A percentile compares a stretch with the other conserved stretches of the same genome.
Conservation (phyloP, 176 grass and related monocot species). For the Musa troglodytarum region DNA sequence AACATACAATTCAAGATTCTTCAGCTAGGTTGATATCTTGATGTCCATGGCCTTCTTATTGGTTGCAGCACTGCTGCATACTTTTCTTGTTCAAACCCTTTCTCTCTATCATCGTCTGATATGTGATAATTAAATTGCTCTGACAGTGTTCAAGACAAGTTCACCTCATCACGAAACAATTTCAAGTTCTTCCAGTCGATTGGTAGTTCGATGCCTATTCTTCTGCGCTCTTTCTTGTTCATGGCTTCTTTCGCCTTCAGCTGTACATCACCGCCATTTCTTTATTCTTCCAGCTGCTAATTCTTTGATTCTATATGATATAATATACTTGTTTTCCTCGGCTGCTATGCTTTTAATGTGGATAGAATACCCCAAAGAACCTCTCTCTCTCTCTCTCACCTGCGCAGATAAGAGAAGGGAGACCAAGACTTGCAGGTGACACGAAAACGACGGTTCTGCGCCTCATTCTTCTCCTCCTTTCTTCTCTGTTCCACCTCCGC, state of each 20-base stretch:
- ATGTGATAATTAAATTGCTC: too few relatives aligned
- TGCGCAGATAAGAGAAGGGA: background rate
- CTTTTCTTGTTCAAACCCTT: too few relatives aligned
- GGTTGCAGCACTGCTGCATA: too few relatives aligned
- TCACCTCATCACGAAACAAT: too few relatives aligned
- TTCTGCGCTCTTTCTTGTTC: too few relatives aligned
- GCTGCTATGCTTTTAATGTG: background rate
- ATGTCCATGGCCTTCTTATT: too few relatives aligned
- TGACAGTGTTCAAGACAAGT: too few relatives aligned
- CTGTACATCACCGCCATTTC: background rate
- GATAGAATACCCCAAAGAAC: background rate
- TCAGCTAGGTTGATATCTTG: too few relatives aligned
- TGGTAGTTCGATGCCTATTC: too few relatives aligned
- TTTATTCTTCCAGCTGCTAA: background rate
- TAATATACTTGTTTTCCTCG: background rate
- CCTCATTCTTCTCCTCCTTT: background rate
- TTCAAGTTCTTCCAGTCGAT: too few relatives aligned
- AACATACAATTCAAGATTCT: too few relatives aligned
- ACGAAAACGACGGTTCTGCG: background rate
- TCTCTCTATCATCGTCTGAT: too few relatives aligned
- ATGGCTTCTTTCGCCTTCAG: background rate
- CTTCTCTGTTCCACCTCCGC: background rate
- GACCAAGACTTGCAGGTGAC: background rate
- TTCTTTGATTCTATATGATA: background rate
- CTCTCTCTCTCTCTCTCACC: background rate